Evolutionary conservation across 441 rosid species (phyloP), one percentile per base, ranked within the genome.

Genomic region (Daphne laureola): DNA sequence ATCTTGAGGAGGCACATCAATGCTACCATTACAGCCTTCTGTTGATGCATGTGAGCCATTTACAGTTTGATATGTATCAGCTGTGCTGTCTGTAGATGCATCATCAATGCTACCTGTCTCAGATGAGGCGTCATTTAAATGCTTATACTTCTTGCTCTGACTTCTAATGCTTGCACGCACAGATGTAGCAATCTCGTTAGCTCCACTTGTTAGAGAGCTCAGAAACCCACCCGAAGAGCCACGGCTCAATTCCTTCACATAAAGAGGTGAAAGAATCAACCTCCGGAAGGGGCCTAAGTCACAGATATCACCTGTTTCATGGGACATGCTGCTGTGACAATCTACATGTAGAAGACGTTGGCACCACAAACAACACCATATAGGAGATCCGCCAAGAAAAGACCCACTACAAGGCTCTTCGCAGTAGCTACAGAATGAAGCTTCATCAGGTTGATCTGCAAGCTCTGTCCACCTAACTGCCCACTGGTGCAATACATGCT

Each of bases 291-390:
- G 75, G 49, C 96, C 97, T 68, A 93, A 73, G 69, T 90, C 98
- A 78, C 97, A 90, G 53, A 76, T 56, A 67, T 83, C 90, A 51
- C 97, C 95, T 5, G 73, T 82, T 74, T 90, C 95, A 67, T 57
- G 81, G 9, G 75, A 81, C 87, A 92, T 76, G 57, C 64, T 80
- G 68, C 68, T 63, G 56, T 85, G 96, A 62, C 98, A 93, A 73
- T 93, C 98, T 15, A 93, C 95, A 65, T 93, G 98, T 27, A 93
- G 84, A 57, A 93, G 86, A 38, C 87, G 84, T 61, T 93, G 98
- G 72, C 98, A 93, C 97, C 98, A 93, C 77, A 85, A 76, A 80
- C 98, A 93, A 70, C 95, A 85, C 98, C 96, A 93, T 63, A 90
- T 78, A 26, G 98, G 98, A n/a, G 97, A 90, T 49, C 97, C 98